Percentiles rank a stretch among this genome's conserved stretches.
phyloP scores from a whole-genome alignment of 208 protist genomes.

The Novymonas esmeraldas region DNA sequence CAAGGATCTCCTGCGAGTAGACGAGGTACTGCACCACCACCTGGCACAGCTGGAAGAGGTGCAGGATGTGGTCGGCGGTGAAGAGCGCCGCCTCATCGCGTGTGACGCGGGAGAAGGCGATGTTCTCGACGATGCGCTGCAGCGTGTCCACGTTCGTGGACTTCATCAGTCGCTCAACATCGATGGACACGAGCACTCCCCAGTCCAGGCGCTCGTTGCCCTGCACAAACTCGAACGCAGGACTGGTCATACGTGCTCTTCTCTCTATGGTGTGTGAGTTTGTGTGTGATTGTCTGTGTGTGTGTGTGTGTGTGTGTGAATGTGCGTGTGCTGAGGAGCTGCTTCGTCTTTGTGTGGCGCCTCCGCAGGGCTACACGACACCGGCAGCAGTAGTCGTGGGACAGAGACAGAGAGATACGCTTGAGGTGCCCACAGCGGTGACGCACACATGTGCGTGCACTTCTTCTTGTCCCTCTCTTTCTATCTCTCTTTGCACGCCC shows the following conservation, averaged over 20 bases:
- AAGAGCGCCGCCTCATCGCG: slow-evolving; percentile 89
- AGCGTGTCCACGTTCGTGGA: slow-evolving; percentile 88
- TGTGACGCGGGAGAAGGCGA: slow-evolving; percentile 86
- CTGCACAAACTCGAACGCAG: slow-evolving; percentile 77
- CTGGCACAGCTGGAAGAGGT: slow-evolving; percentile 86
- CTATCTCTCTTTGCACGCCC: no score
- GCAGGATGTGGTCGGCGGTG: slow-evolving; percentile 81
- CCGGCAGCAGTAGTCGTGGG: no score
- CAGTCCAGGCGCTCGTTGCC: slow-evolving; percentile 90
- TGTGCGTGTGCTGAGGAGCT: no score
- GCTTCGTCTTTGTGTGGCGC: no score
- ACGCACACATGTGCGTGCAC: no score
- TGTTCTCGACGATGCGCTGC: slow-evolving; percentile 87
- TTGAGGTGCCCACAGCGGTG: no score
- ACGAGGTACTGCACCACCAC: slow-evolving; percentile 91
- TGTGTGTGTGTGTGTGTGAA: no score
- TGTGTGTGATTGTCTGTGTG: slow-evolving; percentile 12
- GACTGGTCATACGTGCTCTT: slow-evolving; percentile 18
- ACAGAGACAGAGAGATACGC: no score
- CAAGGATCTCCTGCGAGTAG: slow-evolving; percentile 85
- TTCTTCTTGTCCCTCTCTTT: no score
- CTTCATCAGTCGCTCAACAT: slow-evolving; percentile 76
- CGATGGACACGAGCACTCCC: slow-evolving; percentile 87
- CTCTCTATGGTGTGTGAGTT: neutral
- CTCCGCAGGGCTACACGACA: no score